phyloP scores from a whole-genome alignment of 768 basidiomycete genomes.

The Boletus edulis region DNA sequence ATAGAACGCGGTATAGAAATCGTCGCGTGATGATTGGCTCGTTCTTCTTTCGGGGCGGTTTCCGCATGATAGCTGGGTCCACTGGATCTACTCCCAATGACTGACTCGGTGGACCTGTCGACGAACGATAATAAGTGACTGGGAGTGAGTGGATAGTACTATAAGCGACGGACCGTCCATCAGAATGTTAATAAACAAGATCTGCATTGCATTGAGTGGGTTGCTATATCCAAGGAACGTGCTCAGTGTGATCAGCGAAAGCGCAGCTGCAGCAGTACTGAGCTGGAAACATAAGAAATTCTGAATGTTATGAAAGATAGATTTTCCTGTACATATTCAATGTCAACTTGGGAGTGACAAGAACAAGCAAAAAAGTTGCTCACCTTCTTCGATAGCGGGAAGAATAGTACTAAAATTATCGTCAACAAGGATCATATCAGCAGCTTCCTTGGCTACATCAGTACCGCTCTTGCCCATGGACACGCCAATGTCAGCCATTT shows the following conservation, averaged over 20 bases:
- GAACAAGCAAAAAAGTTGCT: conserved; percentile 4
- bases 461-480: conserved; percentile 99
- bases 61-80: conserved; percentile 88
- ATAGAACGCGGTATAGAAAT: conserved; percentile 79
- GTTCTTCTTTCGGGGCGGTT: conserved; percentile 90
- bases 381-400: conserved; percentile 92
- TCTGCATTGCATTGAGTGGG: conserved; percentile 97
- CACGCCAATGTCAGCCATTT: conserved; percentile 97
- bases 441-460: conserved; percentile 97
- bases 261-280: conserved; percentile 93
- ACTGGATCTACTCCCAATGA: conserved; percentile 97
- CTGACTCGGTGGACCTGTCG: conserved; percentile 86
- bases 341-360: background rate
- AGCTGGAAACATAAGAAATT: conserved; percentile 97
- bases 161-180: conserved; percentile 76
- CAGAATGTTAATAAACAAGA: conserved; percentile 97
- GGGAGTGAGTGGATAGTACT: background rate
- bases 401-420: conserved; percentile 96
- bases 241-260: conserved; percentile 92
- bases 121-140: background rate
- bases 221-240: conserved; percentile 88
- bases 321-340: conserved; percentile 62
- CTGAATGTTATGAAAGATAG: conserved; percentile 98
- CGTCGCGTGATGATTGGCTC: conserved; percentile 80
- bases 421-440: conserved; percentile 94